These are phyloP conservation scores for Solanum lycopersicoides DNA, from an alignment of 257 asterid genomes.

Conservation along the genomic window DNA sequence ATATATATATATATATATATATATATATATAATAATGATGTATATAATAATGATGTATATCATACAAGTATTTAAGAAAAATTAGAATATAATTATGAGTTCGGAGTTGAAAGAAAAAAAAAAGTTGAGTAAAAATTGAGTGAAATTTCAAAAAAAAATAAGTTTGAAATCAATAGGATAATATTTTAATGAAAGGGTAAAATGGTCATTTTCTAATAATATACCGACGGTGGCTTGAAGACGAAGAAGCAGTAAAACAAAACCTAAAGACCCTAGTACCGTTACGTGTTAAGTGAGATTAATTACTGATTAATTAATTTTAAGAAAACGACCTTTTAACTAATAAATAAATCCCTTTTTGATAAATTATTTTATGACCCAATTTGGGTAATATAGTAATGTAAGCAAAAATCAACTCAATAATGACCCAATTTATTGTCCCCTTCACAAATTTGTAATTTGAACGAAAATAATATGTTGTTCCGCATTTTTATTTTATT, in stretches of 20 bases:
- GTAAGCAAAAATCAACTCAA: background rate
- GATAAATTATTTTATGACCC: background rate
- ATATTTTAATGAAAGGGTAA: background rate
- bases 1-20: too few species aligned
- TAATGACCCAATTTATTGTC: background rate
- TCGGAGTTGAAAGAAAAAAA: too few species aligned
- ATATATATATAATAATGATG: too few species aligned
- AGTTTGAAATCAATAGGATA: too few species aligned
- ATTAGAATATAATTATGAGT: background rate
- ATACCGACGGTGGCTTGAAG: background rate
- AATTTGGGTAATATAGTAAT: background rate
- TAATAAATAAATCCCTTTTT: background rate
- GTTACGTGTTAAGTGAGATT: too few species aligned
- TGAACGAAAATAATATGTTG: background rate
- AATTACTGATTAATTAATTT: constrained; percentile 10
- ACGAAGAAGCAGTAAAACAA: background rate
- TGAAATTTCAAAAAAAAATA: too few species aligned
- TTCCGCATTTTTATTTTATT: background rate
- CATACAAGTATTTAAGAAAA: background rate
- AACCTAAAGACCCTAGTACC: background rate
- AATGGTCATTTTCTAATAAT: background rate
- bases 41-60: background rate
- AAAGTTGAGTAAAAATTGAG: background rate
- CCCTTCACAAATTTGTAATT: too few species aligned
- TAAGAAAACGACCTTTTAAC: constrained; percentile 25